Base-by-base conservation (phyloP, 192 early-diverging fungal genomes). In the Chytriomyces sp. region DNA sequence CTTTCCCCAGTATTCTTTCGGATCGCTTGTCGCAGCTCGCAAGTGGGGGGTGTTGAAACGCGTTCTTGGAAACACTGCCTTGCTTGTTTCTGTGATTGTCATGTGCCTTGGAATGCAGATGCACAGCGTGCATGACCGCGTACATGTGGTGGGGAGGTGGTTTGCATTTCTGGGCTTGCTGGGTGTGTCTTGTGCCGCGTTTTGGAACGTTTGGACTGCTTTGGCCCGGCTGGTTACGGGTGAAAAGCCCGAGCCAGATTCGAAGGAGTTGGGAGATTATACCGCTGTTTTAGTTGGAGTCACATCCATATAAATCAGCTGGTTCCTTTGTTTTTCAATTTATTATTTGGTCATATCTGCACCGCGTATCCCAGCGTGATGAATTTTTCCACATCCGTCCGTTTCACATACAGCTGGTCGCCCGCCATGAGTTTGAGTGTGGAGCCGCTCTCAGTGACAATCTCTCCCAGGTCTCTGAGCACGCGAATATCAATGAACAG, bases 401-500 rank as follows among this genome's bases (percentile, higher is more conserved):
- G 85, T 69, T 90, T 81, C 67, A 98, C 85, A 76, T 93, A 98
- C 57, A 93, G 93, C 83, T 97, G 96, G 13, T 90, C 92, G 61
- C 92, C 91, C 43, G 89, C 89, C 48, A 88, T 89, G 45, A 99
- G 82, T 67, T 89, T 88, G 24, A 79, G 45, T 50, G 96, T 86
- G 0, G 89, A 82, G 0, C 97, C 96, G 73, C 85, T 92, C 67
- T 98, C 96, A 0, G 95, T 94, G 64, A 92, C 88, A 35, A 97
- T 90, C 81, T 97, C 94, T 50, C 97, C 97, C 77, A 91, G 91
- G 66, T 98, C 95, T 66, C 86, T 88, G 59, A 94, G 47, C 2
- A 98, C 97, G 2, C 96, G 81, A 35, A 99, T 93, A 70, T 94
- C 93, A n/a, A 96, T 92, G 83, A 93, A 96, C 73, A 97, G 76